Evolutionary conservation across 2,329 filamentous ascomycete genomes (phyloP).

Genomic region (Escovopsis sp.): DNA sequence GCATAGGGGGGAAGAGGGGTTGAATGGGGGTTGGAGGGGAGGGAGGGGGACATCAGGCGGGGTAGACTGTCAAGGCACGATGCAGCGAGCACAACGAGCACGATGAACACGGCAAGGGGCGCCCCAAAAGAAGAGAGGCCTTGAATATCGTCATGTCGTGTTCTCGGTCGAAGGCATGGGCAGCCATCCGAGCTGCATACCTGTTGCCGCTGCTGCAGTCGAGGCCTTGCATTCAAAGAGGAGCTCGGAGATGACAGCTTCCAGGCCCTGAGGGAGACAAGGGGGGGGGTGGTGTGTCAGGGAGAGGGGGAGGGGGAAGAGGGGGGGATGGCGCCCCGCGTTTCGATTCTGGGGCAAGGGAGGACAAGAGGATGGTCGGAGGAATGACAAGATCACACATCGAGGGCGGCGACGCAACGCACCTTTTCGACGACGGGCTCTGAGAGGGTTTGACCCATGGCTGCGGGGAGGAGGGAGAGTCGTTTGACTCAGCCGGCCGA

Average conservation of each 20-base stretch:
- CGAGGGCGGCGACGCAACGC: constrained; percentile 9
- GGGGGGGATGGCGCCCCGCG: background rate
- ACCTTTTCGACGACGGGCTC: constrained; percentile 99
- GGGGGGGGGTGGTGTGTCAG: background rate
- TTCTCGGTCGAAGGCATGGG: too few relatives aligned
- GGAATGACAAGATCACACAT: background rate
- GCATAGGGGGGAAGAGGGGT: background rate
- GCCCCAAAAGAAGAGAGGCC: too few relatives aligned
- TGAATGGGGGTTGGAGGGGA: background rate
- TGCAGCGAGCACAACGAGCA: background rate
- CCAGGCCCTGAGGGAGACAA: background rate
- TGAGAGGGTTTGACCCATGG: constrained; percentile 97
- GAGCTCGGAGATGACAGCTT: too few relatives aligned
- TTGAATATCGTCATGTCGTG: too few relatives aligned
- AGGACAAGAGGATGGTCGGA: constrained; percentile 4
- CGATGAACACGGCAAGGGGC: background rate
- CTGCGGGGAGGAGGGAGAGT: constrained; percentile 11
- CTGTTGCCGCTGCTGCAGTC: background rate
- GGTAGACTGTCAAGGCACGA: too few relatives aligned
- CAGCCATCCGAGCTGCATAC: too few relatives aligned
- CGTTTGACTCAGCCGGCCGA: constrained; percentile 8
- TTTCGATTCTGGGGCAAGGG: too few relatives aligned
- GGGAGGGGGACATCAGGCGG: too few relatives aligned
- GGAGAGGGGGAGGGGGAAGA: background rate
- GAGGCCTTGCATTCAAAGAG: background rate